phyloP scores from a whole-genome alignment of 306 rosid genomes.

The Acmispon strigosus region DNA sequence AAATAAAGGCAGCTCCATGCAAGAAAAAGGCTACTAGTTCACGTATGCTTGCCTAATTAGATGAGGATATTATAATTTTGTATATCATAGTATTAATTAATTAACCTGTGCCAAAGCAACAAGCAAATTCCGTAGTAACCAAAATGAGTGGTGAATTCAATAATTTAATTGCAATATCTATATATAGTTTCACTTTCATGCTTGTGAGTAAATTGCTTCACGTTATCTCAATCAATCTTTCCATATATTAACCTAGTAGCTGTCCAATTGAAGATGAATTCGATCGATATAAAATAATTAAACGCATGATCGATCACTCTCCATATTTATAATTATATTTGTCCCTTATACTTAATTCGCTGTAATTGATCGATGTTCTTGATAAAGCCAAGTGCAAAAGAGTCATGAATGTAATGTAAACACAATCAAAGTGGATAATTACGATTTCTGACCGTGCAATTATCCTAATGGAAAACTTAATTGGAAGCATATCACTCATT shows the following conservation, averaged over 20 bases:
- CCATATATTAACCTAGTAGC: neutral
- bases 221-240: neutral
- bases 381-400: no score
- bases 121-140: neutral
- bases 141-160: neutral
- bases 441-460: no score
- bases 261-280: neutral
- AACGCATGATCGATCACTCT: no score
- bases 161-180: neutral
- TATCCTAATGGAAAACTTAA: no score
- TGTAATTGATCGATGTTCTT: no score
- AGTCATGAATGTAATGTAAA: no score
- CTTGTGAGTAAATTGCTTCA: neutral
- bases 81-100: neutral
- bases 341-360: no score
- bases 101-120: neutral
- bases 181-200: neutral
- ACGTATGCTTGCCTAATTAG: neutral
- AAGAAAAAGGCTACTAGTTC: neutral
- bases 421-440: no score
- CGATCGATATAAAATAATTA: no score
- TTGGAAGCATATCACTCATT: no score
- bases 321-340: no score
- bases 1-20: neutral
- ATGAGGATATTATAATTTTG: neutral